These are phyloP conservation scores for Botrytis pseudocinerea DNA, from an alignment of 2,329 filamentous ascomycete species.

Conservation along the genomic window DNA sequence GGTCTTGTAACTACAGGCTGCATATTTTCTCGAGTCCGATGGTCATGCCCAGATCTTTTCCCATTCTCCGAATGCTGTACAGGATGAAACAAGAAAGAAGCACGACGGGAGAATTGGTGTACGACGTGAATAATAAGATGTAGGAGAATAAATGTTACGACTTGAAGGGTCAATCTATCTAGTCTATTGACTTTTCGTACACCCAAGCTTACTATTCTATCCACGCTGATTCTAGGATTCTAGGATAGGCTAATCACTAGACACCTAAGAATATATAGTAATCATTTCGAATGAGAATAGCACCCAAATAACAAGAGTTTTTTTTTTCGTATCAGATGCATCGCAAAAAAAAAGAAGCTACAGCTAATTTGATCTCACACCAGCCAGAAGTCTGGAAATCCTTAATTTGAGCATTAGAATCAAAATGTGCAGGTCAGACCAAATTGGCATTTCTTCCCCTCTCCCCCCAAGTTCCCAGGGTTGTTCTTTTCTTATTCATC, in stretches of 20 bases:
- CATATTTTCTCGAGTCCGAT: conserved; percentile 22
- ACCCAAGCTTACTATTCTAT: neutral
- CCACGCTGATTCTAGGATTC: neutral
- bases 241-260: neutral
- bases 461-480: neutral
- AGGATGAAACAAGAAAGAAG: conserved; percentile 12
- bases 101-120: conserved; percentile 6
- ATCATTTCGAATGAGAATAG: neutral
- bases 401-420: neutral
- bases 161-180: neutral
- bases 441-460: neutral
- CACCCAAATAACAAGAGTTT: neutral
- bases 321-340: conserved; percentile 6
- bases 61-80: conserved; percentile 14
- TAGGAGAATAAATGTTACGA: conserved; percentile 2
- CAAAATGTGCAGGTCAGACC: neutral
- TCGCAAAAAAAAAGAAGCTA: neutral
- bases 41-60: conserved; percentile 4
- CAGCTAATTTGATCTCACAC: neutral
- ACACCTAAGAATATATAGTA: neutral
- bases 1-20: conserved; percentile 17
- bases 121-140: neutral
- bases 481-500: neutral
- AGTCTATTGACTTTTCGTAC: conserved; percentile 4
- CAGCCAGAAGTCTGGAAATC: conserved; percentile 7